Evolutionary conservation across 2,329 filamentous ascomycete genomes (phyloP).

Genomic region (Pseudocercospora fuligena): DNA sequence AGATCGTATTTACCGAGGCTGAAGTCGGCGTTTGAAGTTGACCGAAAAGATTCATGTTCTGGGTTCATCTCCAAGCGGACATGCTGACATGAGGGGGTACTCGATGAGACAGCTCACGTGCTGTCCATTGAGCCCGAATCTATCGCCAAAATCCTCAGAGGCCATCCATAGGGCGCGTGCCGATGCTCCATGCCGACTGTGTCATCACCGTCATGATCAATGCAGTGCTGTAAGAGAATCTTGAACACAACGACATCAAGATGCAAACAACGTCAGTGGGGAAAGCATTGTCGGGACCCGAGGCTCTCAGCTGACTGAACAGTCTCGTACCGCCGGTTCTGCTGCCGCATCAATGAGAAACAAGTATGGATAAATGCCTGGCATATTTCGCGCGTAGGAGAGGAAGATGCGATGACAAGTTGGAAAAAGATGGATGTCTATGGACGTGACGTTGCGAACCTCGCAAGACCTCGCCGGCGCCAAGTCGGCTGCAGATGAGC

Average conservation of each 20-base stretch:
- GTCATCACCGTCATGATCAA: neutral
- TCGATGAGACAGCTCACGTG: neutral
- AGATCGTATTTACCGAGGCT: neutral
- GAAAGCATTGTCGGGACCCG: neutral
- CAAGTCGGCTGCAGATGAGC: neutral
- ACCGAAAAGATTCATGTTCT: neutral
- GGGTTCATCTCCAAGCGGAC: neutral
- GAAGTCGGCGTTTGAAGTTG: neutral
- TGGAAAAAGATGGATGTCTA: neutral
- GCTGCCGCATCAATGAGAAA: neutral
- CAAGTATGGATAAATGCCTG: neutral
- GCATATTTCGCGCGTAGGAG: neutral
- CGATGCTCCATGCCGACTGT: too few relatives aligned
- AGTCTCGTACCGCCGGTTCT: neutral
- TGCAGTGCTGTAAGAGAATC: neutral
- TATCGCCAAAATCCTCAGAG: too few relatives aligned
- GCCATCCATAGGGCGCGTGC: too few relatives aligned
- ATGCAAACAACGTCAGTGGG: neutral
- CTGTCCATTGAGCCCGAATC: neutral
- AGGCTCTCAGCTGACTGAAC: neutral
- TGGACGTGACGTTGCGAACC: neutral
- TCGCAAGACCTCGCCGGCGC: neutral
- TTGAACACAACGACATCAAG: neutral
- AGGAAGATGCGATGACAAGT: neutral
- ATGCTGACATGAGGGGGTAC: neutral